These are phyloP conservation scores for Lyophyllum semitale DNA, from an alignment of 768 basidiomycete species.

Conservation along the genomic window DNA sequence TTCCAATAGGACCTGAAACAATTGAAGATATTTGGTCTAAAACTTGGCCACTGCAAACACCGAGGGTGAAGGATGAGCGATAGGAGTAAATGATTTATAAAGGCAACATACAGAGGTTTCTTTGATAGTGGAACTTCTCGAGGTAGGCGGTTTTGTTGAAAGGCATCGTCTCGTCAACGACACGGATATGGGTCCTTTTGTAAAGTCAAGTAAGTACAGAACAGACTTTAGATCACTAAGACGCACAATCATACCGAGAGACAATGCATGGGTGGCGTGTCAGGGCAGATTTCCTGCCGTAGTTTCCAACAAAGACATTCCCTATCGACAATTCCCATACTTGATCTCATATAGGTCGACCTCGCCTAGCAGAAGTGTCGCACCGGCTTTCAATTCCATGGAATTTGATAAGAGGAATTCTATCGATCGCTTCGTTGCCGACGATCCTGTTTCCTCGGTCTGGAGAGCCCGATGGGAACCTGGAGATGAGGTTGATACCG, in stretches of 20 bases:
- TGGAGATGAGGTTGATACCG: background rate
- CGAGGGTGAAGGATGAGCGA: slow-evolving; percentile 2
- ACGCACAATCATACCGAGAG: slow-evolving; percentile 27
- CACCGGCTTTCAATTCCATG: slow-evolving; percentile 30
- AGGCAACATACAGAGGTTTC: slow-evolving; percentile 17
- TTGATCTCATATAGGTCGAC: background rate
- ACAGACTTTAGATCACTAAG: background rate
- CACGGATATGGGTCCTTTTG: slow-evolving; percentile 32
- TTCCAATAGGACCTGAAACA: slow-evolving; percentile 24
- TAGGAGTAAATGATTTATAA: background rate
- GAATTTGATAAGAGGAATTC: slow-evolving; percentile 35
- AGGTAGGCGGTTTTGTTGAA: slow-evolving; percentile 32
- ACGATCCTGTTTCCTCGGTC: slow-evolving; percentile 17
- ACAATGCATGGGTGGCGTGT: slow-evolving; percentile 36
- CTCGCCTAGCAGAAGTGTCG: background rate
- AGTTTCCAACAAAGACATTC: background rate
- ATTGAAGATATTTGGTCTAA: slow-evolving; percentile 18
- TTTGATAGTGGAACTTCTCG: slow-evolving; percentile 17
- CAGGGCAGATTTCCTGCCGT: slow-evolving; percentile 19
- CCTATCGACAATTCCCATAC: slow-evolving; percentile 1
- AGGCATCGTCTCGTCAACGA: slow-evolving; percentile 30
- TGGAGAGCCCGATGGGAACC: slow-evolving; percentile 24
- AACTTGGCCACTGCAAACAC: slow-evolving; percentile 20
- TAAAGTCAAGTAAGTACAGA: background rate
- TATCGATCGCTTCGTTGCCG: slow-evolving; percentile 30